These are phyloP conservation scores for Rhododendron simsii DNA, from an alignment of 148 eudicot species.

Conservation along the genomic window DNA sequence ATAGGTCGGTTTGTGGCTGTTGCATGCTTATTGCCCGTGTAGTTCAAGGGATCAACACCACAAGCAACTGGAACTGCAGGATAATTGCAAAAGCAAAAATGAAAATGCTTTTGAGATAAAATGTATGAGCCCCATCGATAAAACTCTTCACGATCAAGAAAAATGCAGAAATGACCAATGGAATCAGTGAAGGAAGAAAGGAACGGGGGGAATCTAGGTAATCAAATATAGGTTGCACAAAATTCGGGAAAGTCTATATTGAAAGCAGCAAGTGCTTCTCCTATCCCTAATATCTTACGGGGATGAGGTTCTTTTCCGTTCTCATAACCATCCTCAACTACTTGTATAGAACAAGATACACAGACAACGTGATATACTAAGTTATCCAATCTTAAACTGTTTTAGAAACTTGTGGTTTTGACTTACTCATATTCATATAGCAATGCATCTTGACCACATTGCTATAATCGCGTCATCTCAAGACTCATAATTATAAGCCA, in stretches of 20 bases:
- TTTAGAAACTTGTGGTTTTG: neutral
- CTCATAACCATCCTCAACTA: neutral
- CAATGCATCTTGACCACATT: neutral
- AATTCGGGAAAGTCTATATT: neutral
- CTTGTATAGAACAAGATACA: neutral
- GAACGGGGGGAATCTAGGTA: neutral
- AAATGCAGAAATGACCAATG: neutral
- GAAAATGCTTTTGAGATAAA: neutral
- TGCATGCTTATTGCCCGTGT: slow-evolving; percentile 24
- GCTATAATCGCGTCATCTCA: neutral
- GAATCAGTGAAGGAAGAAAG: neutral
- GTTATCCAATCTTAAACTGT: neutral
- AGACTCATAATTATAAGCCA: neutral
- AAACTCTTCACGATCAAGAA: neutral
- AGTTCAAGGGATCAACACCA: slow-evolving; percentile 23
- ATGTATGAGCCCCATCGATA: neutral
- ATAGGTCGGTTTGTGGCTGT: slow-evolving; percentile 19
- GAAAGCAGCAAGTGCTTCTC: neutral
- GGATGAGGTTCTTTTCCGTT: neutral
- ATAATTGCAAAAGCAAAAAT: neutral
- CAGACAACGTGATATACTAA: neutral
- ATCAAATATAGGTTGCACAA: neutral
- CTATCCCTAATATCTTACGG: neutral
- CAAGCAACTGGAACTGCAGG: slow-evolving; percentile 34
- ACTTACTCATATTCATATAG: neutral